phyloP scores from a whole-genome alignment of 2,329 filamentous ascomycete genomes.

The Fragosphaeria purpurea region DNA sequence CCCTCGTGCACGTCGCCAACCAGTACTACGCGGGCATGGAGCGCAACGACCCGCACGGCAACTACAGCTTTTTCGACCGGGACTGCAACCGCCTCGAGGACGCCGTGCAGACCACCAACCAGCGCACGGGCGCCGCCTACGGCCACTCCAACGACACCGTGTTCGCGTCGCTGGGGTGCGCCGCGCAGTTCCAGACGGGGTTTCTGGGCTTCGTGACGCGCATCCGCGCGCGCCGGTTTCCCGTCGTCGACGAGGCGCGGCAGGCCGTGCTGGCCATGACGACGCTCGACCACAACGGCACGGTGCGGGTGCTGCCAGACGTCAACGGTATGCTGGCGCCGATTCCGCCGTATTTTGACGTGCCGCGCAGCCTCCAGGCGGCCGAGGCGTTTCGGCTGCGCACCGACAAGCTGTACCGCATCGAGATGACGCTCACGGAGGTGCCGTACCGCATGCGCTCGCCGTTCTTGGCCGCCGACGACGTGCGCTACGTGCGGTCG shows the following conservation, averaged over 20 bases:
- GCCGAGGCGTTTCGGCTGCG: constrained; percentile 12
- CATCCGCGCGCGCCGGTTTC: constrained; percentile 15
- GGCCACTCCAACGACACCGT: constrained; percentile 17
- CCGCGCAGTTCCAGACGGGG: constrained; percentile 17
- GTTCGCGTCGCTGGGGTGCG: constrained; percentile 15
- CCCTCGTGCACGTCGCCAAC: constrained; percentile 2
- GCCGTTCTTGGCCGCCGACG: constrained; percentile 9
- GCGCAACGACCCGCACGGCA: constrained; percentile 14
- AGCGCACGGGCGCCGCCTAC: constrained; percentile 13
- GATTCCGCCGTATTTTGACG: constrained; percentile 16
- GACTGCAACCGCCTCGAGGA: constrained; percentile 17
- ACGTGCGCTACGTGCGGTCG: constrained; percentile 2
- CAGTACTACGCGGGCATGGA: constrained; percentile 12
- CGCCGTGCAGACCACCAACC: constrained; percentile 13
- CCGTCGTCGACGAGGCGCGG: constrained; percentile 16
- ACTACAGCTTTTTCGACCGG: constrained; percentile 16
- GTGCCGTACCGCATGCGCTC: constrained; percentile 15
- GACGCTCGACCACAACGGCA: constrained; percentile 16
- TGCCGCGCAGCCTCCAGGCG: constrained; percentile 14
- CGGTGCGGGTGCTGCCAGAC: constrained; percentile 13
- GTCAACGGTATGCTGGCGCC: constrained; percentile 15
- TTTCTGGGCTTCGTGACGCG: constrained; percentile 17
- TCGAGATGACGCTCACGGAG: constrained; percentile 17
- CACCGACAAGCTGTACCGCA: constrained; percentile 9
- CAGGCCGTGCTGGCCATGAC: constrained; percentile 15